Conservation (phyloP, 2,329 filamentous ascomycete species). For the Albifimbria verrucaria region DNA sequence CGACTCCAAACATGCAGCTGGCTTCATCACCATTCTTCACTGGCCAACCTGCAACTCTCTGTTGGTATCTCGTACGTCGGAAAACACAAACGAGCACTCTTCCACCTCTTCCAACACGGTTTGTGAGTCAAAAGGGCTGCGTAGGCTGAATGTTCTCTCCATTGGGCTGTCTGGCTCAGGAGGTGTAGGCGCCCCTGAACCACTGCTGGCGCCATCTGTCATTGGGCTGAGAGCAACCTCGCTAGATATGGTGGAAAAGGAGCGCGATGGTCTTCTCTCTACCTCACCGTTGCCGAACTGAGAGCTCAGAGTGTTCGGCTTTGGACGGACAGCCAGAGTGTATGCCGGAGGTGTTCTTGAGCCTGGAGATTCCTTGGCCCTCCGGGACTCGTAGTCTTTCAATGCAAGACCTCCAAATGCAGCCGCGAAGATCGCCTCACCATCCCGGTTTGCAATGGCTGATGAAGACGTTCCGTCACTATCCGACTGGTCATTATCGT, state of each 20-base stretch:
- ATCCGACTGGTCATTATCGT: constrained; percentile 22
- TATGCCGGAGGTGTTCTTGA: constrained; percentile 12
- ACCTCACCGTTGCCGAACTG: background rate
- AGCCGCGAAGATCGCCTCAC: constrained; percentile 24
- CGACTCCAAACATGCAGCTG: too few species aligned
- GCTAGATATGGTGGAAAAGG: constrained; percentile 30
- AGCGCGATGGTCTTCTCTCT: constrained; percentile 11
- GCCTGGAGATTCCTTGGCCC: constrained; percentile 16
- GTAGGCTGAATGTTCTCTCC: constrained; percentile 21
- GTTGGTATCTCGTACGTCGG: constrained; percentile 27
- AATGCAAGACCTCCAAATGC: constrained; percentile 35
- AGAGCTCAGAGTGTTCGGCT: background rate
- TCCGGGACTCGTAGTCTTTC: constrained; percentile 24
- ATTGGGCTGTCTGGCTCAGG: constrained; percentile 31
- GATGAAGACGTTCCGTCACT: constrained; percentile 12
- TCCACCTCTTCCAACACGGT: constrained; percentile 15
- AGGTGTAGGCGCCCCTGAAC: constrained; percentile 32
- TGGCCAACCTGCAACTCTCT: constrained; percentile 16
- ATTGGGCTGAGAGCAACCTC: constrained; percentile 33
- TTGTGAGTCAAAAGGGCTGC: constrained; percentile 13
- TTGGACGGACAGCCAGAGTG: background rate
- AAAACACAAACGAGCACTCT: constrained; percentile 27
- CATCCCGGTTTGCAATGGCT: constrained; percentile 12
- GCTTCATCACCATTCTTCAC: too few species aligned
- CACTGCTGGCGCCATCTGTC: constrained; percentile 32